These are phyloP conservation scores for Wickerhamiella azyma DNA, from an alignment of 805 yeast genomes.

Conservation along the genomic window DNA sequence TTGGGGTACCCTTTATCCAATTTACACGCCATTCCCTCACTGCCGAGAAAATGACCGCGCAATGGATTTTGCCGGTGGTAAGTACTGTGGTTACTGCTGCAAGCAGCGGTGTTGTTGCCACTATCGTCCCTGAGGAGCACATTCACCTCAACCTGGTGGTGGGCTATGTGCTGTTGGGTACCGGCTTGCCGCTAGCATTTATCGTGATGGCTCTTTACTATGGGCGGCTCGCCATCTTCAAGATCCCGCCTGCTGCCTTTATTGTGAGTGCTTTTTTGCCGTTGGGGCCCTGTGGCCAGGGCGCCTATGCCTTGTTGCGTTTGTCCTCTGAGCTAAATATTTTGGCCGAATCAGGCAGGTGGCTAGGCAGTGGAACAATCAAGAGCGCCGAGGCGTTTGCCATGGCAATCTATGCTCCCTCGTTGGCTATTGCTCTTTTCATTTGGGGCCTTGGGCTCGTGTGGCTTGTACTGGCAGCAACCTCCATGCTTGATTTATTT, in stretches of 20 bases:
- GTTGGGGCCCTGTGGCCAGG: constrained; percentile 78
- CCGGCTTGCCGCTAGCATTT: constrained; percentile 50
- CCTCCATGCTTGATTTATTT: constrained; percentile 5
- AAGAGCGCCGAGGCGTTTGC: constrained; percentile 14
- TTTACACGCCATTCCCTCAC: constrained; percentile 28
- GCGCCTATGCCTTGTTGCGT: constrained; percentile 50
- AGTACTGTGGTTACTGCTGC: constrained; percentile 66
- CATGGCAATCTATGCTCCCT: not conserved
- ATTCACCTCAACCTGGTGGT: constrained; percentile 41
- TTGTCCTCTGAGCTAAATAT: constrained; percentile 29
- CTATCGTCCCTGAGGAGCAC: constrained; percentile 32
- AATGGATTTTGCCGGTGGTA: constrained; percentile 61
- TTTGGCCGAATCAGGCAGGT: constrained; percentile 19
- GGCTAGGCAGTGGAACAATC: constrained; percentile 25
- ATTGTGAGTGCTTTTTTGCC: constrained; percentile 60
- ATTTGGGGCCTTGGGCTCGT: constrained; percentile 37
- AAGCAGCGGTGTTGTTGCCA: constrained; percentile 45
- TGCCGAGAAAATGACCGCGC: constrained; percentile 36
- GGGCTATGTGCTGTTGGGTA: constrained; percentile 49
- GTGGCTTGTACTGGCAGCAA: constrained; percentile 34
- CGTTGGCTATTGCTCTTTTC: constrained; percentile 33
- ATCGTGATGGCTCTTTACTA: constrained; percentile 43
- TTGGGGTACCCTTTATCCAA: constrained; percentile 38
- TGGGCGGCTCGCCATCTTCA: constrained; percentile 43
- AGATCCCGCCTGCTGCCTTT: constrained; percentile 41